Evolutionary conservation across 768 basidiomycete species (phyloP), one percentile per base, ranked within the genome.

Genomic region (Psilocybe tampanensis): DNA sequence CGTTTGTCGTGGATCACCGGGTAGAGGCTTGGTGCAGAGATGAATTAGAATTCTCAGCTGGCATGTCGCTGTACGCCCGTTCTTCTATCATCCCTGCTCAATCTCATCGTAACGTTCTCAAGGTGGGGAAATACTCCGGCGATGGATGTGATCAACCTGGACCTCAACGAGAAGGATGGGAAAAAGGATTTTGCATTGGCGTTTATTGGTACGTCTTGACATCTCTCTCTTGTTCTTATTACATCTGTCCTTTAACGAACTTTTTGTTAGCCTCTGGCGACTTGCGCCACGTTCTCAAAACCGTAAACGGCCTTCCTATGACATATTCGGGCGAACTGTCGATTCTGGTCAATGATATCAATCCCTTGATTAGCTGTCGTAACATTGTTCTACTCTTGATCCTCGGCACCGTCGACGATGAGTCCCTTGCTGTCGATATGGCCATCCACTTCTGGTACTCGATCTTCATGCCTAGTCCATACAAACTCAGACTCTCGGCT

Each of bases 391-490:
- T 82, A 11, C 73, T 82, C 19, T 60, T 75, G 21, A 73, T 80
- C 42, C 68, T 82, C n/a, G 73, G 74, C 2, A 69, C 60, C 18
- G 58, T 74, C 39, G 47, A 67, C 2, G 70, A 79, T 49, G 50
- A 52, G 54, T 64, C 8, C 6, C 19, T 71, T 18, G 76, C 76
- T 1, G 80, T 73, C 8, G 81, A 81, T 36, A 62, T 73, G 3
- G 80, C 78, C 5, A 68, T 81, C 18, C 80, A 82, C 55, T 74
- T 79, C 50, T 81, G 78, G 77, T 80, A 80, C 52, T 82, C 81
- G 1, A 69, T 69, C 7, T 76, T 75, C 55, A 47, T 81, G 41
- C 78, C 78, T 6, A 53, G 50, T 39, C 66, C 69, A 42, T 74
- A 79, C 56, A 61, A 61, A 12, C 7, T 56, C 2, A 51, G 58